Conservation (phyloP, 306 rosid genomes). For the Dalbergia cultrata region DNA sequence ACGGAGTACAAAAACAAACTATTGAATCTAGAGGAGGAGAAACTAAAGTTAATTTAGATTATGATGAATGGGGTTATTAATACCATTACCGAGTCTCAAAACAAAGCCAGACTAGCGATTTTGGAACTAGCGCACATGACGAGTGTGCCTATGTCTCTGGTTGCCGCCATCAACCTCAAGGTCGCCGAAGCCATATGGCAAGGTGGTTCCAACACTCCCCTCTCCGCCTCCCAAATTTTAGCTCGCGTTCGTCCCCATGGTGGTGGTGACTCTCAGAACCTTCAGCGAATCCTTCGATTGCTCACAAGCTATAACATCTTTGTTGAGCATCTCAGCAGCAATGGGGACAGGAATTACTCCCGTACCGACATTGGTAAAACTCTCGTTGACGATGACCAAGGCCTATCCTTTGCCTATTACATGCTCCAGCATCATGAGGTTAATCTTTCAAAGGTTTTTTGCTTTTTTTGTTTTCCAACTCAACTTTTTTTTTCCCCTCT, state of each 20-base stretch:
- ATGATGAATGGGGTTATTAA: slow-evolving; percentile 11
- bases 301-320: slow-evolving; percentile 73
- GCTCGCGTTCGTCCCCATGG: slow-evolving; percentile 50
- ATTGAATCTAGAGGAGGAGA: not conserved
- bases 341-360: slow-evolving; percentile 58
- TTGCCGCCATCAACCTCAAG: slow-evolving; percentile 71
- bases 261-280: slow-evolving; percentile 70
- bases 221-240: slow-evolving; percentile 66
- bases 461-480: no score
- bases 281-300: slow-evolving; percentile 75
- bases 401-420: slow-evolving; percentile 63
- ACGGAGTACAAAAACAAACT: not conserved
- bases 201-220: slow-evolving; percentile 67
- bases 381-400: slow-evolving; percentile 59
- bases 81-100: slow-evolving; percentile 38
- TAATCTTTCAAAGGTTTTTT: no score
- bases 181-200: slow-evolving; percentile 77
- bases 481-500: no score
- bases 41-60: slow-evolving; percentile 25
- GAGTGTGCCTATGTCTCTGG: slow-evolving; percentile 86
- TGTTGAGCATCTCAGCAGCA: slow-evolving; percentile 51
- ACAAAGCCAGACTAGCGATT: slow-evolving; percentile 59
- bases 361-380: slow-evolving; percentile 70
- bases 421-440: slow-evolving; percentile 90
- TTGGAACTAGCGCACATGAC: slow-evolving; percentile 77